Base-by-base conservation (phyloP, 192 early-diverging fungal species). In the Coemansia sp. region DNA sequence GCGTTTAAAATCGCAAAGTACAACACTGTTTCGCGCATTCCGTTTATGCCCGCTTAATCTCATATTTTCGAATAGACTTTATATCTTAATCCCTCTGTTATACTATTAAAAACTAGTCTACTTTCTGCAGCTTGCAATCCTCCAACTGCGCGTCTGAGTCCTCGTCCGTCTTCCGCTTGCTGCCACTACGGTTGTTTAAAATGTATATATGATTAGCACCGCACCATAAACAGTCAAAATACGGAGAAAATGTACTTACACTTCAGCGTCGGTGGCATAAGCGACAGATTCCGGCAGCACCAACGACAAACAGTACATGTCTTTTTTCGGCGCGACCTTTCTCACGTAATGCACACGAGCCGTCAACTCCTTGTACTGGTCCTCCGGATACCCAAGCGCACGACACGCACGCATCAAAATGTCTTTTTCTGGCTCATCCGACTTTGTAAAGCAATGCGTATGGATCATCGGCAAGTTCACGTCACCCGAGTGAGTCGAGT, bases 251-350 rank as follows among this genome's bases (percentile, higher is more conserved):
- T 32, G 29, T 32, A 55, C 64, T 69, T 66, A 69, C 71, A 38
- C 43, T 61, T 83, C 67, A 14, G 41, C 12, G 1, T 60, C 32
- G 0, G 53, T 48, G 4, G 69, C 66, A 49, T 74, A 98, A 4
- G 94, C 94, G 19, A 97, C 88, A 51, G 83, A 88, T 15, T 83
- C 72, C 15, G 91, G 90, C 52, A 99, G 72, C 10, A 72, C 73
- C 66, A 99, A 92, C 11, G 91, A 91, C 45, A 98, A 77, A 67
- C 98, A 99, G 65, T 93, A 88, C 98, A 99, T 99, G 25, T 99
- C 94, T 83, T 99, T 99, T 54, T 94, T 95, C 2, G 98, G 98
- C 1, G 98, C 95, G 2, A 99, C 98, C 50, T 91, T 90, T 22
- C 98, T 89, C 1, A 99, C 98, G 70, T 85, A 89, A 67, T 92